These are phyloP conservation scores for Acarospora socialis DNA, from an alignment of 2,329 filamentous ascomycete genomes.

Conservation along the genomic window DNA sequence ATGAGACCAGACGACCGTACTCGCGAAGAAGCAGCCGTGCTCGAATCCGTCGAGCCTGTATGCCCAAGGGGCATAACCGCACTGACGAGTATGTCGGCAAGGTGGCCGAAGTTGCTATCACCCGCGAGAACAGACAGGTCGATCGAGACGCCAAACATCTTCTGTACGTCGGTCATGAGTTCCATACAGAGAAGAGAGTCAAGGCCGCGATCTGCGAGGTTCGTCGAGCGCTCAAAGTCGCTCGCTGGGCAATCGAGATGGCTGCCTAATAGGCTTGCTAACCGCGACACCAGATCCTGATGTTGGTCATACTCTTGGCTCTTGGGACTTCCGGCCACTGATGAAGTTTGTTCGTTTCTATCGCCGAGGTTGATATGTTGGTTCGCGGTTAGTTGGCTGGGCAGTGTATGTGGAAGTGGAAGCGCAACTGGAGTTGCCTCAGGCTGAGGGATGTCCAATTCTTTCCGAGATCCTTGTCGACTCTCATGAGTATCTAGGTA, in stretches of 20 bases:
- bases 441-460: too few species aligned
- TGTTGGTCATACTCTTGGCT: not conserved
- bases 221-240: not conserved
- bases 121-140: slow-evolving; percentile 6
- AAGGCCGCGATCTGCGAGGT: slow-evolving; percentile 27
- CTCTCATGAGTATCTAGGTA: not conserved
- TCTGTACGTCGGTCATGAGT: slow-evolving; percentile 10
- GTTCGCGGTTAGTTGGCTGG: too few species aligned
- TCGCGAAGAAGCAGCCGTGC: too few species aligned
- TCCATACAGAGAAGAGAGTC: slow-evolving; percentile 29
- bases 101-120: slow-evolving; percentile 5
- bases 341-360: too few species aligned
- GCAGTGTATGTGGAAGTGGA: too few species aligned
- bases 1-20: too few species aligned
- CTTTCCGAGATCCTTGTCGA: too few species aligned
- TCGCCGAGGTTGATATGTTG: too few species aligned
- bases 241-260: slow-evolving; percentile 1
- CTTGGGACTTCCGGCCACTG: not conserved
- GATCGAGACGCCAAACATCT: slow-evolving; percentile 8
- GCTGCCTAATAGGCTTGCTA: not conserved
- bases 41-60: too few species aligned
- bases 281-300: not conserved
- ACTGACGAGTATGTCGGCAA: too few species aligned
- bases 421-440: too few species aligned
- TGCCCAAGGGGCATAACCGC: too few species aligned